Conservation (phyloP, 163 green algal species). For the Scenedesmus sp. region DNA sequence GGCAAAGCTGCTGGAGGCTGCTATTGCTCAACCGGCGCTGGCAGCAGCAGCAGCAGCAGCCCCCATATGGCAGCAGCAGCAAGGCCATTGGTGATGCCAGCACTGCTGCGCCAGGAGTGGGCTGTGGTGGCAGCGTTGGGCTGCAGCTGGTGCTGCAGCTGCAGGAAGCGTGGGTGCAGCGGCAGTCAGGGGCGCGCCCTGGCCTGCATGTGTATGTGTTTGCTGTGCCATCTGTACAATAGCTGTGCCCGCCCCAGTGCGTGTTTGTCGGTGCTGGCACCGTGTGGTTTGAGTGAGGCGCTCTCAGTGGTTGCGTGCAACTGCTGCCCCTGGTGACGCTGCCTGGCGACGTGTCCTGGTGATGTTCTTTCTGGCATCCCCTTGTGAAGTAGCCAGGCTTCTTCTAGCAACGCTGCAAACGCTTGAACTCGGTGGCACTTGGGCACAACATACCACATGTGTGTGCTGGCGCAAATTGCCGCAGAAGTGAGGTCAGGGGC, state of each 20-base stretch:
- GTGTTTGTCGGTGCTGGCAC: neutral
- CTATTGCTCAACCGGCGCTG: neutral
- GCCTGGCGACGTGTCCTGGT: no score
- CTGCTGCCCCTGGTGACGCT: neutral
- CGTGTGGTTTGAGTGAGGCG: neutral
- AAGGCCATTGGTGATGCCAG: neutral
- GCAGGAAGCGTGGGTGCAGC: neutral
- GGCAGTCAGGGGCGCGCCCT: neutral
- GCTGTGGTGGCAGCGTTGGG: neutral
- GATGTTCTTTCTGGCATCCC: no score
- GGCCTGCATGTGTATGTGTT: constrained; percentile 29
- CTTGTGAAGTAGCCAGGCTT: no score
- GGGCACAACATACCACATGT: no score
- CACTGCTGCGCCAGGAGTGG: neutral
- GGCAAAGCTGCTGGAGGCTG: constrained; percentile 10
- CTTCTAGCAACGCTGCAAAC: no score
- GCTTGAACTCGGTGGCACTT: no score
- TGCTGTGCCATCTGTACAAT: constrained; percentile 19
- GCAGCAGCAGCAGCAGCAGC: neutral
- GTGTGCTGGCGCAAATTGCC: no score
- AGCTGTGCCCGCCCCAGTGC: neutral
- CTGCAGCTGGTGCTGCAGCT: constrained; percentile 10
- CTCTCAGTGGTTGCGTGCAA: neutral
- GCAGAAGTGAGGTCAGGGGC: neutral
- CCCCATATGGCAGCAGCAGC: neutral